phyloP scores from a whole-genome alignment of 768 basidiomycete species.

The Daedalea quercina region DNA sequence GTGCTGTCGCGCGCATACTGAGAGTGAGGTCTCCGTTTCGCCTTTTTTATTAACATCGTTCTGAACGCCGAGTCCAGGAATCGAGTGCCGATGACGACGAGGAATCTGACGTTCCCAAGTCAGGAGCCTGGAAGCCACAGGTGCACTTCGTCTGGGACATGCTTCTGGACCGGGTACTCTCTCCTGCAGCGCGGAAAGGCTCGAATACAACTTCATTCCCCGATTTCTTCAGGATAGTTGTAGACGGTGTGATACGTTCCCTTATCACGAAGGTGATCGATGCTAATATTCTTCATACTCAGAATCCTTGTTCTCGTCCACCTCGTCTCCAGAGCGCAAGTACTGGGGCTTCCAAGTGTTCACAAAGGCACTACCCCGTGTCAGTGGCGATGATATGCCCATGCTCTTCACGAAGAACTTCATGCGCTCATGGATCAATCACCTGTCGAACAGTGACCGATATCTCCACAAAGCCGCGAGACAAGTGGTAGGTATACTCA shows the following conservation, averaged over 20 bases:
- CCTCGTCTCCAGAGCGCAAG: slow-evolving; percentile 82
- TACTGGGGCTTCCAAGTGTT: slow-evolving; percentile 96
- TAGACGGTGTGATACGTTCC: slow-evolving; percentile 58
- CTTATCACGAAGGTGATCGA: not conserved
- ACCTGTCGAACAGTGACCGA: slow-evolving; percentile 81
- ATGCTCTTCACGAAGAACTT: slow-evolving; percentile 93
- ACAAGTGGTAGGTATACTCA: slow-evolving; percentile 54
- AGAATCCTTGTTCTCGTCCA: slow-evolving; percentile 86
- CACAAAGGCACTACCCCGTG: slow-evolving; percentile 65
- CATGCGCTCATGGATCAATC: slow-evolving; percentile 96
- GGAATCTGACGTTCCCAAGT: slow-evolving; percentile 39
- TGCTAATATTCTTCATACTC: not conserved
- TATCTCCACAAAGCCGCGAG: slow-evolving; percentile 86
- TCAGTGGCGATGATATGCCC: slow-evolving; percentile 60
- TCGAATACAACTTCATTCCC: slow-evolving; percentile 45
- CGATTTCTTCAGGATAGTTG: slow-evolving; percentile 86
- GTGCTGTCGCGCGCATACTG: slow-evolving; percentile 64
- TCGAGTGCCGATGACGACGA: slow-evolving; percentile 29
- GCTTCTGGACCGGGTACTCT: slow-evolving; percentile 71
- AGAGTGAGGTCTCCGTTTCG: slow-evolving; percentile 44
- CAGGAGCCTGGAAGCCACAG: slow-evolving; percentile 79
- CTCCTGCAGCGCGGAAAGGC: slow-evolving; percentile 40
- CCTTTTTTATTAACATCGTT: no score
- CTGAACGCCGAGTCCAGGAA: slow-evolving; percentile 37
- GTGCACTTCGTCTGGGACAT: slow-evolving; percentile 89